phyloP scores from a whole-genome alignment of 306 rosid genomes.

The Dalbergia cultrata region DNA sequence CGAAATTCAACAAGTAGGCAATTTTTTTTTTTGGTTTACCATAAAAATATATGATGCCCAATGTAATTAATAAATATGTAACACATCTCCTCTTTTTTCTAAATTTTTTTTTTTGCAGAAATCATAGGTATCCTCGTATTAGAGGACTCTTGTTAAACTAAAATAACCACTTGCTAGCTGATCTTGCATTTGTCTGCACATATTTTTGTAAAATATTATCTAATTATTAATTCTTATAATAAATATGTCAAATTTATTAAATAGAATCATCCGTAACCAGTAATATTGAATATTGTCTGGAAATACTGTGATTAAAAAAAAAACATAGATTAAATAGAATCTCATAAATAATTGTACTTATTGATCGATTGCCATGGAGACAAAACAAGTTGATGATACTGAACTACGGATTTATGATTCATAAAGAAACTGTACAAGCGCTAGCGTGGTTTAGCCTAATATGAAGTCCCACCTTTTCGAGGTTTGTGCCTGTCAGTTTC shows the following conservation, averaged over 20 bases:
- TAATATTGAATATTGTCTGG: no score
- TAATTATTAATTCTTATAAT: no score
- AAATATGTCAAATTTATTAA: no score
- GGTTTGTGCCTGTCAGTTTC: slow-evolving; percentile 32
- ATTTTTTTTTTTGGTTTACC: neutral
- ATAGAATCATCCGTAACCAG: no score
- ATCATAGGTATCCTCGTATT: no score
- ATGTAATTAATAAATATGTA: no score
- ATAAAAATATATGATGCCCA: neutral
- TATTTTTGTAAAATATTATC: no score
- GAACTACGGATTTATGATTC: neutral
- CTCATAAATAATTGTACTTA: neutral
- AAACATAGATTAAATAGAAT: neutral
- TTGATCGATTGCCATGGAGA: neutral
- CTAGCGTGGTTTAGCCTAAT: neutral
- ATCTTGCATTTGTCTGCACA: no score
- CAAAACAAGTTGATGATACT: slow-evolving; percentile 15
- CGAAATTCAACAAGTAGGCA: neutral
- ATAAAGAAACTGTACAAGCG: neutral
- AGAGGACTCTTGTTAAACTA: no score
- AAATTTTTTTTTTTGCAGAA: no score
- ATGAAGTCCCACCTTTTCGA: slow-evolving; percentile 13
- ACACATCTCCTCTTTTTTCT: no score
- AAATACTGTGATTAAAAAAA: neutral
- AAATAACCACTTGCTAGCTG: no score